Conservation (phyloP, 129 eudicot species). For the Lonicera japonica region DNA sequence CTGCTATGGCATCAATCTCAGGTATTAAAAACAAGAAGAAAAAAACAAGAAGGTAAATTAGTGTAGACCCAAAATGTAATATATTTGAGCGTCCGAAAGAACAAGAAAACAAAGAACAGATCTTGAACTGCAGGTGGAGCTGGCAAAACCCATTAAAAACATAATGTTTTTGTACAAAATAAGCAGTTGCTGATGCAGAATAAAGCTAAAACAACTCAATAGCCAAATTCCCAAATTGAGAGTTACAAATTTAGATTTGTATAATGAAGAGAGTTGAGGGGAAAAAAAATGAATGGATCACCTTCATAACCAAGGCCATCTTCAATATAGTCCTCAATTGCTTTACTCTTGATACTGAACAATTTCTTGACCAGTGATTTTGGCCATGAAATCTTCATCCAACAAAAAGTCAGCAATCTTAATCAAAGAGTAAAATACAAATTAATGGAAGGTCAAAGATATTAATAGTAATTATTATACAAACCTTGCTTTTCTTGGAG, state of each 20-base stretch:
- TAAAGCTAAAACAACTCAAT: slow-evolving; percentile 28
- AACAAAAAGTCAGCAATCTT: slow-evolving; percentile 22
- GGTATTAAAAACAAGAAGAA: slow-evolving; percentile 26
- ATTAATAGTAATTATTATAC: slow-evolving; percentile 20
- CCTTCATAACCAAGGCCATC: slow-evolving; percentile 66
- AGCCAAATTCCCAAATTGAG: slow-evolving; percentile 9
- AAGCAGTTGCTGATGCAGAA: slow-evolving; percentile 29
- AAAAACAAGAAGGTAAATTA: slow-evolving; percentile 5
- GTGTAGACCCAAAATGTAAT: slow-evolving; percentile 14
- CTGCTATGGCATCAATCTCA: slow-evolving; percentile 24
- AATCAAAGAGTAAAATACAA: slow-evolving; percentile 1
- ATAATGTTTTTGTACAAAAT: background rate
- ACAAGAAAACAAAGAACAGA: slow-evolving; percentile 37
- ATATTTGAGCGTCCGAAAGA: background rate
- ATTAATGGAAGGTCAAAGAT: slow-evolving; percentile 1
- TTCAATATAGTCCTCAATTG: slow-evolving; percentile 61
- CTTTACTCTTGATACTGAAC: slow-evolving; percentile 71
- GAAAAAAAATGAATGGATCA: slow-evolving; percentile 7
- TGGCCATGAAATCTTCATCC: slow-evolving; percentile 75
- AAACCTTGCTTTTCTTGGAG: slow-evolving; percentile 86
- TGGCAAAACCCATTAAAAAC: slow-evolving; percentile 21
- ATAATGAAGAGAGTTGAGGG: slow-evolving; percentile 4
- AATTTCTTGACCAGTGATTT: slow-evolving; percentile 85
- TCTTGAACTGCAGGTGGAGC: slow-evolving; percentile 27
- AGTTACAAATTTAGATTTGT: slow-evolving; percentile 16